phyloP scores from a whole-genome alignment of 805 yeast genomes.

The Saccharomycopsis lassenensis region DNA sequence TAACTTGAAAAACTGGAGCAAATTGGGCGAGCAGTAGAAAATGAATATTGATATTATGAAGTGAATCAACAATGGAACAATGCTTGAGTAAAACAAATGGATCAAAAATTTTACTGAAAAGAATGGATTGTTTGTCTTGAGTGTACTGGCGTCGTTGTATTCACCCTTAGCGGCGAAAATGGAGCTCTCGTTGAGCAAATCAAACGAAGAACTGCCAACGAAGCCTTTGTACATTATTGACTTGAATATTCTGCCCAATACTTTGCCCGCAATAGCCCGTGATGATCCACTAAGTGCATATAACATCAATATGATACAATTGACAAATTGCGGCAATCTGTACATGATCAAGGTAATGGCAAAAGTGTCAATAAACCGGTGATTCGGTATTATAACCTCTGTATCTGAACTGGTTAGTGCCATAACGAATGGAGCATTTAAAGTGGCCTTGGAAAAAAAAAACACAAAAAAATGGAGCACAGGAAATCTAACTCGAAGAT shows the following conservation, averaged over 20 bases:
- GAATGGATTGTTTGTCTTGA: neutral
- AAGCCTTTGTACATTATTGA: neutral
- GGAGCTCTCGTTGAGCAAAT: too few relatives aligned
- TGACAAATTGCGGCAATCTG: slow-evolving; percentile 8
- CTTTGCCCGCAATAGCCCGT: slow-evolving; percentile 9
- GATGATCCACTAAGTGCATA: slow-evolving; percentile 13
- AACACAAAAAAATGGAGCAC: too few relatives aligned
- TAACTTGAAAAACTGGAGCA: slow-evolving; percentile 7
- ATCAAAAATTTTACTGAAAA: neutral
- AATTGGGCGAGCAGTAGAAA: slow-evolving; percentile 7
- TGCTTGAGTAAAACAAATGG: slow-evolving; percentile 3
- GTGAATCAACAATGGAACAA: slow-evolving; percentile 9
- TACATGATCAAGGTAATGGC: slow-evolving; percentile 9
- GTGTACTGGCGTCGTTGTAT: neutral
- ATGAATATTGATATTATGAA: slow-evolving; percentile 8
- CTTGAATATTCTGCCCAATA: slow-evolving; percentile 7
- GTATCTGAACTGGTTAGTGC: too few relatives aligned
- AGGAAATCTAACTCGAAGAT: too few relatives aligned
- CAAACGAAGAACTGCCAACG: neutral
- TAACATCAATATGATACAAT: slow-evolving; percentile 3
- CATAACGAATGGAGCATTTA: too few relatives aligned
- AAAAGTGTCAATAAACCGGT: slow-evolving; percentile 8
- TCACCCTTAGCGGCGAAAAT: too few relatives aligned
- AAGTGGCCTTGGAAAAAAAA: neutral
- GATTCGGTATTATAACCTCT: slow-evolving; percentile 1